These are phyloP conservation scores for Tylopilus intermedius DNA, from an alignment of 768 basidiomycete genomes.

Conservation along the genomic window DNA sequence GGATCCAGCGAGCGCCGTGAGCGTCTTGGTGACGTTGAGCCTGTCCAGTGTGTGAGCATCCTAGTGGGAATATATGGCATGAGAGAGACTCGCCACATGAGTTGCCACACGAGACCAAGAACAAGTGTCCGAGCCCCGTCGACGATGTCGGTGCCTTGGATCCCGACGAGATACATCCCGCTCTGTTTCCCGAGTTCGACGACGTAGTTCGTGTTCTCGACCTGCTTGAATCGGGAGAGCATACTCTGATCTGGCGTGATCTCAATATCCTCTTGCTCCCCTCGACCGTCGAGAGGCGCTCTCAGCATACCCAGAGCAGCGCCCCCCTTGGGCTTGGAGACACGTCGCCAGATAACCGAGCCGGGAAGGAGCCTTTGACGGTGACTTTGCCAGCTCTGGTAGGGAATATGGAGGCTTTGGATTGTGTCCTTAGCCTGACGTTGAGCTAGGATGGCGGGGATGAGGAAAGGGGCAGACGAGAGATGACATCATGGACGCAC, in stretches of 20 bases:
- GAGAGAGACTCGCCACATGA: constrained; percentile 69
- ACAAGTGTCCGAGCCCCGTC: constrained; percentile 89
- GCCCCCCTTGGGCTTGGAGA: constrained; percentile 39
- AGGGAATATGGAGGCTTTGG: constrained; percentile 41
- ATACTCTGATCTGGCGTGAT: too few relatives aligned
- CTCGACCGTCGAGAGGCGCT: too few relatives aligned
- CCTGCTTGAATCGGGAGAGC: too few relatives aligned
- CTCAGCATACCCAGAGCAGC: too few relatives aligned
- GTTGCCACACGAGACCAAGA: constrained; percentile 94
- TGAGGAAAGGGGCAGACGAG: constrained; percentile 11
- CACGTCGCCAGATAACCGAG: constrained; percentile 89
- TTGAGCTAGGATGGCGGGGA: constrained; percentile 51
- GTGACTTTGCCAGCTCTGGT: constrained; percentile 86
- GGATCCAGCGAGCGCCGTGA: constrained; percentile 65
- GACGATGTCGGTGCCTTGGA: constrained; percentile 77
- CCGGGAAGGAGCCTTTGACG: constrained; percentile 88
- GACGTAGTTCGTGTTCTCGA: too few relatives aligned
- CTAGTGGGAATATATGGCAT: too few relatives aligned
- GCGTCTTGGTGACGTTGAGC: constrained; percentile 87
- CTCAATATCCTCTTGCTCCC: too few relatives aligned
- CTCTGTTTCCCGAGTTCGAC: too few relatives aligned
- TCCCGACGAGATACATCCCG: too few relatives aligned
- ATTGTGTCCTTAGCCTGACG: constrained; percentile 64
- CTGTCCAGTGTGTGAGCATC: constrained; percentile 29
- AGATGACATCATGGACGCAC: constrained; percentile 41